A percentile compares a stretch with the other conserved stretches of the same genome.
phyloP scores from a whole-genome alignment of 2,329 filamentous ascomycete genomes.

The Trichoderma pleuroti region DNA sequence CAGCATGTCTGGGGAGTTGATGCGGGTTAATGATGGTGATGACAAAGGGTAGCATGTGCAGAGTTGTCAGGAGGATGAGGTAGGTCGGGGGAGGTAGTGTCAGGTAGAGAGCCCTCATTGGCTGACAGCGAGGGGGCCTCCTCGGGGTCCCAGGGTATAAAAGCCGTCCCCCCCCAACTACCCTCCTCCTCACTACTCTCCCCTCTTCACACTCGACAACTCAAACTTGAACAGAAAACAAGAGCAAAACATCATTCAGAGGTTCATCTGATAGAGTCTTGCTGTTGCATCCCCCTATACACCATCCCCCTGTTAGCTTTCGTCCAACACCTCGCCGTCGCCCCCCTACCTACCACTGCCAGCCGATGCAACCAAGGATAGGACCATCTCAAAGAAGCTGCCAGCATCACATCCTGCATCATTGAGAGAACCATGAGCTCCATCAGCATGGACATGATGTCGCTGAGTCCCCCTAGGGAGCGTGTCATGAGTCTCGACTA shows the following conservation, averaged over 20 bases:
- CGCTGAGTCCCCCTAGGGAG: neutral
- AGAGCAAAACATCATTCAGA: neutral
- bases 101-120: conserved; percentile 8
- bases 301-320: neutral
- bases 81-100: conserved; percentile 12
- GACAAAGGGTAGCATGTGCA: conserved; percentile 8
- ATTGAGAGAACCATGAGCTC: conserved; percentile 2
- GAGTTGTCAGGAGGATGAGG: conserved; percentile 14
- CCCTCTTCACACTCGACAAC: conserved; percentile 1
- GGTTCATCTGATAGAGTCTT: neutral
- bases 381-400: neutral
- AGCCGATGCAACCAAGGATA: neutral
- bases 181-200: conserved; percentile 14
- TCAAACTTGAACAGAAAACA: neutral
- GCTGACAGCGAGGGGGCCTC: conserved; percentile 13
- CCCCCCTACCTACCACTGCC: neutral
- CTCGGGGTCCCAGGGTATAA: conserved; percentile 15
- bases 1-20: neutral
- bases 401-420: neutral
- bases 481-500: neutral
- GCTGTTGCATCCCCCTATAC: neutral
- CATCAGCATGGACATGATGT: conserved; percentile 10
- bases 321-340: neutral
- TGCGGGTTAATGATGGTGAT: neutral
- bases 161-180: conserved; percentile 6